Percentiles rank a stretch among this genome's conserved stretches.
phyloP scores from a whole-genome alignment of 768 basidiomycete species.

The Cystobasidium tubakii region DNA sequence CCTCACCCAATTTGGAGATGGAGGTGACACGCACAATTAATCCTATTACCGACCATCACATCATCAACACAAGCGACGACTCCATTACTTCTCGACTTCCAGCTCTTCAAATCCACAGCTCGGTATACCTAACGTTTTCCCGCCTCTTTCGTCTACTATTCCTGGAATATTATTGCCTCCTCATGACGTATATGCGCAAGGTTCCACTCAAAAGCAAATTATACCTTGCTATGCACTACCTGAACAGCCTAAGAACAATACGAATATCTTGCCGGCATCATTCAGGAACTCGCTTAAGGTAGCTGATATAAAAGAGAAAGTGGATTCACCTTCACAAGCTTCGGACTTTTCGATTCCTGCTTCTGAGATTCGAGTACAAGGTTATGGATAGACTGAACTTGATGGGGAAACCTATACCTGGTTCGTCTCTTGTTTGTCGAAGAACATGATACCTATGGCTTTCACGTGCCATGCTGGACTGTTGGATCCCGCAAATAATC shows the following conservation, averaged over 20 bases:
- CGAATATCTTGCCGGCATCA: not conserved
- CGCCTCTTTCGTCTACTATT: not conserved
- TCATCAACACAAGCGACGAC: not conserved
- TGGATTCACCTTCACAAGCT: not conserved
- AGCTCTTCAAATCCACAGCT: not conserved
- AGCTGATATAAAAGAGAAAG: not conserved
- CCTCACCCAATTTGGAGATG: constrained; percentile 5
- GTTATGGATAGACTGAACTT: constrained; percentile 21
- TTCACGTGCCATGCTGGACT: constrained; percentile 1
- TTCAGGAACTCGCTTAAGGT: not conserved
- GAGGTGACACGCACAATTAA: not conserved
- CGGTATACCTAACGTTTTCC: not conserved
- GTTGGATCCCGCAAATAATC: not conserved
- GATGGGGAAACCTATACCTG: constrained; percentile 27
- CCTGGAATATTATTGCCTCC: not conserved
- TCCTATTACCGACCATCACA: constrained; percentile 2
- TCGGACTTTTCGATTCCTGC: constrained; percentile 18
- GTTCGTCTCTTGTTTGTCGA: not conserved
- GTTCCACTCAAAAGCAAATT: not conserved
- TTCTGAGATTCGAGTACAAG: constrained; percentile 9
- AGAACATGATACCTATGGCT: constrained; percentile 12
- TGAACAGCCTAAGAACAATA: not conserved
- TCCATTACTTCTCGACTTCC: not conserved
- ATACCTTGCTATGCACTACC: not conserved
- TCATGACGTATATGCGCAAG: not conserved